Evolutionary conservation across 2,329 filamentous ascomycete genomes (phyloP), one percentile per base, ranked within the genome.

Genomic region (Setomelanomma holmii): DNA sequence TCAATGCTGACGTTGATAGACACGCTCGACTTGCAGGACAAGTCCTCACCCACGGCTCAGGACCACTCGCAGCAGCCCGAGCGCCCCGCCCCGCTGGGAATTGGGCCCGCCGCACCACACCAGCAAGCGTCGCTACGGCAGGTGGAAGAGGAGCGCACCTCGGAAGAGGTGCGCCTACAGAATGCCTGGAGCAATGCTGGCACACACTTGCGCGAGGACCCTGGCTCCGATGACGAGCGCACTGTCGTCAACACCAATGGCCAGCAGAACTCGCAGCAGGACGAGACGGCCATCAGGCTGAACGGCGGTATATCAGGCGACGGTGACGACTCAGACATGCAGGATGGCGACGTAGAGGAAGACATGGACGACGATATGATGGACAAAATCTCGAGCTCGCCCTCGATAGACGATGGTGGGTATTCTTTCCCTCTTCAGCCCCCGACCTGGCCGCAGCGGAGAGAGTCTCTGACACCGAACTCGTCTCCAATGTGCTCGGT

Each of bases 331-430:
- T 76, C 69, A 12, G 81, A 84, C 47, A 73, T 79, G 60, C 86
- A 86, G 42, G 87, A 88, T 66, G 89, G 82, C 41, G 85, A 90
- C 56, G 78, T 77, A 27, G 83, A 85, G 55, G 89, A 90, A 64
- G 84, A 90, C 66, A 79, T 92, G 74, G 92, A 96, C 70, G 87
- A 97, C 76, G 93, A 98, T 76, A 87, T 96, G 87, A 91, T 96
- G 89, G 95, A 98, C 80, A 95, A 95, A 77, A 97, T 99, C 63
- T 98, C 93, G 68, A 98, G 93, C 77, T 98, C 93, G 68, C 95
- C 95, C 72, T 98, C 93, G 67, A 99, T 99, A 77, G 92, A 96
- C 82, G 93, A 98, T 89, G 93, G 93, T 99, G 87, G 84, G 92
- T 95, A 81, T 79, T 77, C 76, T 78, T 68, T 74, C 62, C 69